A percentile compares a stretch with the other conserved stretches of the same genome.
Evolutionary conservation across 2,329 filamentous ascomycete genomes (phyloP).

Genomic region (Fonsecaea erecta): DNA sequence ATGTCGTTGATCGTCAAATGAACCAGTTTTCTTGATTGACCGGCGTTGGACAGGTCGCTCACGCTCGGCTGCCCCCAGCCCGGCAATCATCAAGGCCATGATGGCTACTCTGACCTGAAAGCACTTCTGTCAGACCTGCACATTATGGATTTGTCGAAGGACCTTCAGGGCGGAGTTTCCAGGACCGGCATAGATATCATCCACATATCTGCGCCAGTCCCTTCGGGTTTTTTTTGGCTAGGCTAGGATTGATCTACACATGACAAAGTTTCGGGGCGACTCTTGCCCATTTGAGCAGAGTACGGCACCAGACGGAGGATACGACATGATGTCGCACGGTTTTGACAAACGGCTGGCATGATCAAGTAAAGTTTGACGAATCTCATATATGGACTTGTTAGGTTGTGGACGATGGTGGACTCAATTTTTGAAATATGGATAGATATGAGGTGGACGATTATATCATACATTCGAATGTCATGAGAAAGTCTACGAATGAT

Average conservation of each 20-base stretch:
- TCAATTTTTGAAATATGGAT: neutral
- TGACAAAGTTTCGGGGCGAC: neutral
- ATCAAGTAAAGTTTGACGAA: conserved; percentile 4
- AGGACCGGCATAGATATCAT: neutral
- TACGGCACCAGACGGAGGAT: neutral
- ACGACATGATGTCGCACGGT: neutral
- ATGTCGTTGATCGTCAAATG: conserved; percentile 55
- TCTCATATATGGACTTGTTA: conserved; percentile 2
- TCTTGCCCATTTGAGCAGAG: neutral
- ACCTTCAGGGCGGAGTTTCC: neutral
- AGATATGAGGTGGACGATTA: neutral
- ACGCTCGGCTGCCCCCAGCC: conserved; percentile 58
- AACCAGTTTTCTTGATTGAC: conserved; percentile 25
- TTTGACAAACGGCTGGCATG: neutral
- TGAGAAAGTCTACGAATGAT: neutral
- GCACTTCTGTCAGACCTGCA: neutral
- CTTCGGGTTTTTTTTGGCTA: too few species aligned
- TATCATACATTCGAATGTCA: neutral
- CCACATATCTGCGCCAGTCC: neutral
- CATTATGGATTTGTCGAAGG: neutral
- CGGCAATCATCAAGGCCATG: conserved; percentile 70
- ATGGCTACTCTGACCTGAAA: conserved; percentile 70
- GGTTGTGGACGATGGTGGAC: conserved; percentile 4
- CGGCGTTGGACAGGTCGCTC: conserved; percentile 32
- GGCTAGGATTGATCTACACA: neutral